Percentiles rank a stretch among this genome's conserved stretches.
Conservation (phyloP, 257 asterid species). For the Echium plantagineum region DNA sequence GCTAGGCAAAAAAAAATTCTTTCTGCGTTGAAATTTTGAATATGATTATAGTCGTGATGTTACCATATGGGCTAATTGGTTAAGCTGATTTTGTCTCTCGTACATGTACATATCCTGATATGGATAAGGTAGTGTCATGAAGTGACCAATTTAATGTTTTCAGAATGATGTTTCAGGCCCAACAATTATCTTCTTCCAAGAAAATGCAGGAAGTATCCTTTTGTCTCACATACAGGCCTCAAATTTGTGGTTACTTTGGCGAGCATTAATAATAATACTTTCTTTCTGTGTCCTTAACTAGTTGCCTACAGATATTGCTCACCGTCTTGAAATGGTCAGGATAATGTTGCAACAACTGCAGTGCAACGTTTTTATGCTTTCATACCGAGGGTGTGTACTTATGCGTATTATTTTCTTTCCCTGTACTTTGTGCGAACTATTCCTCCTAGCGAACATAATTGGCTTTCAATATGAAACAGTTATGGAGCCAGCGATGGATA, state of each 20-base stretch:
- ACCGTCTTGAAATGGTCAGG: constrained; percentile 93
- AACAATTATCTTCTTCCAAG: constrained; percentile 93
- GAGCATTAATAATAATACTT: background rate
- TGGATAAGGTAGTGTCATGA: background rate
- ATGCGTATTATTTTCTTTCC: constrained; percentile 4
- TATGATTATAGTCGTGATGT: background rate
- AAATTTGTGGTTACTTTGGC: background rate
- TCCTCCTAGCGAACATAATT: background rate
- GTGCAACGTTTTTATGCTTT: constrained; percentile 99
- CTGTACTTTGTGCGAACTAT: no score
- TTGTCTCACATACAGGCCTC: constrained; percentile 5
- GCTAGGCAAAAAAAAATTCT: no score
- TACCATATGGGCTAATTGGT: no score
- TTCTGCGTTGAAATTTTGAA: background rate
- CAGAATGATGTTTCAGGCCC: constrained; percentile 61
- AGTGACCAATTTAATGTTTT: background rate
- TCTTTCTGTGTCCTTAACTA: constrained; percentile 44
- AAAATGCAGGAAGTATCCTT: constrained; percentile 99
- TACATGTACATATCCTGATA: background rate
- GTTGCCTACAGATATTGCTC: constrained; percentile 69
- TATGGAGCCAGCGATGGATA: constrained; percentile 97
- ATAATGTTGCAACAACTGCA: constrained; percentile 71
- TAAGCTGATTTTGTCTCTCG: no score
- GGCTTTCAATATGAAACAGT: constrained; percentile 30
- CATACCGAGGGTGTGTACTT: constrained; percentile 78